Conservation (phyloP, 495 filamentous ascomycete species). For the Cercophora sp. region DNA sequence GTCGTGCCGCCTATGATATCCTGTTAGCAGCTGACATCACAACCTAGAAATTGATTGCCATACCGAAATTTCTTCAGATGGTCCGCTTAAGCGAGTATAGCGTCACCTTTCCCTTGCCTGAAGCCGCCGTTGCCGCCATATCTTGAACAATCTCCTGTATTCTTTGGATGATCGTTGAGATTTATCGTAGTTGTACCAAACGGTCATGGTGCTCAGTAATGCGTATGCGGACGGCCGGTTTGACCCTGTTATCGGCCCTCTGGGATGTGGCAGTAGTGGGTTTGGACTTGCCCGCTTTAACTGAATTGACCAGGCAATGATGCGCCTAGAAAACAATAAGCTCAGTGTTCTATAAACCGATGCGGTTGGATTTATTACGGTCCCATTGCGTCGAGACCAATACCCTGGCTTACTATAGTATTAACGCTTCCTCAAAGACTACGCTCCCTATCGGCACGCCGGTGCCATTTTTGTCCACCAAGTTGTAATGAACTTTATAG, state of each 20-base stretch:
- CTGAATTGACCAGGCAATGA: neutral
- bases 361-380: neutral
- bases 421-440: neutral
- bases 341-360: neutral
- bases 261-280: neutral
- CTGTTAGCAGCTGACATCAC: slow-evolving; percentile 12
- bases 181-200: neutral
- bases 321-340: slow-evolving; percentile 5
- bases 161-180: neutral
- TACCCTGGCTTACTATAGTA: neutral
- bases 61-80: slow-evolving; percentile 6
- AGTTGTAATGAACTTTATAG: slow-evolving; percentile 1
- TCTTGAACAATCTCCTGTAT: slow-evolving; percentile 2
- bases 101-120: slow-evolving; percentile 1
- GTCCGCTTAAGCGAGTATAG: slow-evolving; percentile 7
- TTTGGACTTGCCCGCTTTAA: neutral
- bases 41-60: slow-evolving; percentile 2
- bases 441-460: neutral
- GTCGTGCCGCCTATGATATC: slow-evolving; percentile 8
- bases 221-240: slow-evolving; percentile 1
- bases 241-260: slow-evolving; percentile 1
- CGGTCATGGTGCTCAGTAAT: slow-evolving; percentile 3
- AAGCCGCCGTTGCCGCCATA: slow-evolving; percentile 4
- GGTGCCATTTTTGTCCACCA: slow-evolving; percentile 2
- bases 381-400: slow-evolving; percentile 3